phyloP scores from a whole-genome alignment of 495 filamentous ascomycete genomes.

The Lindgomyces ingoldianus region DNA sequence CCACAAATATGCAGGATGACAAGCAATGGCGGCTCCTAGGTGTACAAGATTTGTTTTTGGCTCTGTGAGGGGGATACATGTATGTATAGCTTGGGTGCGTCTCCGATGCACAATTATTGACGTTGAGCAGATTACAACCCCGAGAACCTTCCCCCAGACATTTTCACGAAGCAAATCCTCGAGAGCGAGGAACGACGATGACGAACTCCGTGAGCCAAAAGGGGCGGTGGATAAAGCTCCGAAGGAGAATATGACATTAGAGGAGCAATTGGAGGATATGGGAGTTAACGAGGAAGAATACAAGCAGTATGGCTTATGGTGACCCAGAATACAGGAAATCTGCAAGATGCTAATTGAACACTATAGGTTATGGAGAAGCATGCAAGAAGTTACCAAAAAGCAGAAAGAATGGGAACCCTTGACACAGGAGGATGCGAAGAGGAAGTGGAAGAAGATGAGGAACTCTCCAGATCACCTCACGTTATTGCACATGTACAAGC shows the following conservation, averaged over 20 bases:
- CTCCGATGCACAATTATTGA: conserved; percentile 9
- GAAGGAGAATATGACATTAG: conserved; percentile 4
- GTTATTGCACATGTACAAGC: conserved; percentile 34
- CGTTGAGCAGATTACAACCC: conserved; percentile 10
- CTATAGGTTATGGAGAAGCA: conserved; percentile 16
- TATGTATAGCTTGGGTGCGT: conserved; percentile 6
- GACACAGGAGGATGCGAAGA: conserved; percentile 12
- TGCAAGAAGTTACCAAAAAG: background rate
- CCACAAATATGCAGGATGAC: background rate
- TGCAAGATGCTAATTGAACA: conserved; percentile 4
- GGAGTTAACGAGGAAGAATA: conserved; percentile 13
- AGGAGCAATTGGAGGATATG: conserved; percentile 22
- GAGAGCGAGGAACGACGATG: conserved; percentile 1
- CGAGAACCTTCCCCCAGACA: conserved; percentile 7
- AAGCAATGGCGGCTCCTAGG: conserved; percentile 33
- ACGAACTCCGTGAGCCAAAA: background rate
- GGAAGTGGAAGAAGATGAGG: conserved; percentile 22
- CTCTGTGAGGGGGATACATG: conserved; percentile 30
- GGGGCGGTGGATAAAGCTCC: background rate
- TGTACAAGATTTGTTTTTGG: conserved; percentile 34
- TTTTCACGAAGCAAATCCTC: conserved; percentile 11
- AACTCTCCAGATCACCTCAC: conserved; percentile 23
- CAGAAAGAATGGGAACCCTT: conserved; percentile 13
- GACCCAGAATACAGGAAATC: background rate
- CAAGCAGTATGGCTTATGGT: conserved; percentile 1